Base-by-base conservation (phyloP, 495 filamentous ascomycete genomes). In the Apodospora peruviana region DNA sequence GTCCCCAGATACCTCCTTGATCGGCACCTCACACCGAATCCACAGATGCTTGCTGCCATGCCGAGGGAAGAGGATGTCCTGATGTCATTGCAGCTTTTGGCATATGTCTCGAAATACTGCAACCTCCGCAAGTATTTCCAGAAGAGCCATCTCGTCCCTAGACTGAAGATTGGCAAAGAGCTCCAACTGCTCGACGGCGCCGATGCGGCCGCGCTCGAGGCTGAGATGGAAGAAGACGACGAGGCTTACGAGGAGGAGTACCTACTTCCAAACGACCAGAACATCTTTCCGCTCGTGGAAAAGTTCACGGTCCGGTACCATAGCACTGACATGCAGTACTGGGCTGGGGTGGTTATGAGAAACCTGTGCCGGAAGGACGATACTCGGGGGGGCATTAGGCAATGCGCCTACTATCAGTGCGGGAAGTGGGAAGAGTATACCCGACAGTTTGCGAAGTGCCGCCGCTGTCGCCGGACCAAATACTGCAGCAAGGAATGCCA, bases 401-500 rank as follows among this genome's bases (percentile, higher is more conserved):
- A 98, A 54, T 98, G 93, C 61, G 93, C 93, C 18, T 94, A 95
- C 68, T 98, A 91, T 71, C 83, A 95, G 68, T 98, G 93, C 62
- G 93, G 93, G 44, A 93, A 91, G 66, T 97, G 93, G 93, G 93
- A 98, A 60, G 85, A 95, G 68, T 96, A 77, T 67, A 89, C 91
- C 45, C 80, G 93, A 37, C 91, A 97, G 62, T 98, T 97, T 66
- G 93, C 93, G 56, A 98, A 98, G 66, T 98, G 93, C 70, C 85
- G 93, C 37, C 84, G 93, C 41, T 98, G 93, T 71, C 84, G 93
- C 53, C 84, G 93, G 52, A 98, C 93, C 53, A 98, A 98, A 65
- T 98, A 98, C 72, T 98, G 93, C 83, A 95, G 90, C 79, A 98
- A 98, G 70, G 93, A 96, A 61, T 98, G 93, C 71, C 93, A 98